Conservation (phyloP, 2,329 filamentous ascomycete species). For the Aspergillus pseudoviridinutans region DNA sequence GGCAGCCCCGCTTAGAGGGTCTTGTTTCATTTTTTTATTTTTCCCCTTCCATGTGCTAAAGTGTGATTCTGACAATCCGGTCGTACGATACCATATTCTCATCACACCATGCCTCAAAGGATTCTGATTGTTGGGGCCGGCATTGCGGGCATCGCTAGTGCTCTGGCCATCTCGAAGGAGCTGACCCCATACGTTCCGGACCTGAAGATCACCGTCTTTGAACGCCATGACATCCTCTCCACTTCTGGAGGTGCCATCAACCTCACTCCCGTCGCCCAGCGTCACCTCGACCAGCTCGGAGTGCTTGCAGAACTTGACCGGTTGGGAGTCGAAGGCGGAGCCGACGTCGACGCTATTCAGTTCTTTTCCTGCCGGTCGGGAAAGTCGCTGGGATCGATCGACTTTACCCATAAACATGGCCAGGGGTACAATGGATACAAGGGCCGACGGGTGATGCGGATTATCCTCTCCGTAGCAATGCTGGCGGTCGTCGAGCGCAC, state of each 20-base stretch:
- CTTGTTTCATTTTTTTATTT: not conserved
- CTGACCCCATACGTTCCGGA: constrained; percentile 30
- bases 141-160: constrained; percentile 33
- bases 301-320: constrained; percentile 36
- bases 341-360: constrained; percentile 39
- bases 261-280: constrained; percentile 42
- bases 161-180: constrained; percentile 30
- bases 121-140: constrained; percentile 34
- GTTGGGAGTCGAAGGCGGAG: constrained; percentile 36
- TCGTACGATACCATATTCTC: not conserved
- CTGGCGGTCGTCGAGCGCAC: constrained; percentile 34
- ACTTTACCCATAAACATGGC: constrained; percentile 35
- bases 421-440: constrained; percentile 40
- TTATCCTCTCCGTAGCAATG: constrained; percentile 40
- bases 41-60: not conserved
- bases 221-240: constrained; percentile 38
- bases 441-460: constrained; percentile 40
- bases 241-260: constrained; percentile 45
- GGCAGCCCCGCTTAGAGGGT: not conserved
- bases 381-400: constrained; percentile 32
- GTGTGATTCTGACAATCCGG: too few species aligned
- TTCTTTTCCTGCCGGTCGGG: constrained; percentile 41
- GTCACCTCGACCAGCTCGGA: constrained; percentile 41
- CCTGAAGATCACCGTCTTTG: constrained; percentile 37
- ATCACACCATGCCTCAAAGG: constrained; percentile 10